Percentiles rank a stretch among this genome's conserved stretches.
Evolutionary conservation across 768 basidiomycete genomes (phyloP).

Genomic region (Kondoa subrosea): DNA sequence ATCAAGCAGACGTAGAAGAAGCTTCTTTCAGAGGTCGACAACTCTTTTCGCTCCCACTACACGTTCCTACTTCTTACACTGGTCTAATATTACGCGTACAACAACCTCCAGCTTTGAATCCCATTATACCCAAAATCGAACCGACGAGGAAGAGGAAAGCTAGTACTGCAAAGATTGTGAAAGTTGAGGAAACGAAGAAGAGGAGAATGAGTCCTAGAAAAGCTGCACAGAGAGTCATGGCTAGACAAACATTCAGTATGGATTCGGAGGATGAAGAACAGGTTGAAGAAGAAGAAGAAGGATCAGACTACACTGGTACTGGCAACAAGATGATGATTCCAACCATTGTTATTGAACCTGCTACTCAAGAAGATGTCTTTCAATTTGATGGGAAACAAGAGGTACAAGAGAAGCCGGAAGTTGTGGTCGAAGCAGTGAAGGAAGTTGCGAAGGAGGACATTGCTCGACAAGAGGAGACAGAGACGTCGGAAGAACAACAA

Average conservation of each 20-base stretch:
- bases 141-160: not conserved
- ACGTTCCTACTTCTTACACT: not conserved
- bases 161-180: not conserved
- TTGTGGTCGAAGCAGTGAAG: not conserved
- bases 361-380: not conserved
- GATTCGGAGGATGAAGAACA: not conserved
- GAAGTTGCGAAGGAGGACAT: slow-evolving; percentile 1
- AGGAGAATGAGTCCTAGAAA: not conserved
- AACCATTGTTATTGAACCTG: not conserved
- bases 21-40: slow-evolving; percentile 3
- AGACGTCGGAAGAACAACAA: not conserved
- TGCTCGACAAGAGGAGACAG: not conserved
- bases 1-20: not conserved
- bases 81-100: not conserved
- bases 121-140: not conserved
- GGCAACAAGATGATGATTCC: not conserved
- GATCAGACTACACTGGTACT: not conserved
- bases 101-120: not conserved
- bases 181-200: not conserved
- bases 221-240: not conserved
- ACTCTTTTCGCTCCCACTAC: not conserved
- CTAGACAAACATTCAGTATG: not conserved
- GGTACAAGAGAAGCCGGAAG: not conserved
- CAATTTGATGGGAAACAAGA: not conserved
- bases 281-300: not conserved